Evolutionary conservation across 257 asterid species (phyloP).

Genomic region (Solanum chilense): DNA sequence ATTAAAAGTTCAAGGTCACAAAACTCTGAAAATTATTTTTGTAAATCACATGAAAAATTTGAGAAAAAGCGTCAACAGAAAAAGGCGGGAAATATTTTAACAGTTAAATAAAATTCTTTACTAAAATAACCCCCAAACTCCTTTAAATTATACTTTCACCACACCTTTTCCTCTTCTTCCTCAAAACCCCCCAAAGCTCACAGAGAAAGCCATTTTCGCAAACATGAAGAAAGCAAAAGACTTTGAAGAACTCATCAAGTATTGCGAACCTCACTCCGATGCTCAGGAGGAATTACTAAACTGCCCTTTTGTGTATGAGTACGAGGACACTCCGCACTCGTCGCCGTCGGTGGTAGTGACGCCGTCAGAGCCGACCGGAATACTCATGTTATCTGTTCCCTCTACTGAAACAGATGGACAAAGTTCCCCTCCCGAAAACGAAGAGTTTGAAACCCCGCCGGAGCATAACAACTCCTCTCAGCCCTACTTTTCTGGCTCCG

Average conservation of each 20-base stretch:
- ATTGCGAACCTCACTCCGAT: conserved; percentile 13
- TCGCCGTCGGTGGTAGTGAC: conserved; percentile 1
- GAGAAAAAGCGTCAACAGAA: background rate
- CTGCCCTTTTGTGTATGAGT: conserved; percentile 20
- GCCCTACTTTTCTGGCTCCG: conserved; percentile 5
- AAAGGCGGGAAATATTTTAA: background rate
- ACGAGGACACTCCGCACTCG: conserved; percentile 7
- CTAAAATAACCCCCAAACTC: background rate
- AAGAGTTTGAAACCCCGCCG: conserved; percentile 28
- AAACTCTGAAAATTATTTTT: too few relatives aligned
- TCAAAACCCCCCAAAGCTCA: background rate
- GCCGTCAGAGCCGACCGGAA: conserved; percentile 6
- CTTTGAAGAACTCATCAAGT: background rate
- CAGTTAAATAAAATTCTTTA: background rate
- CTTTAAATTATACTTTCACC: background rate
- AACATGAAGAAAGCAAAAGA: background rate
- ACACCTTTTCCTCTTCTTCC: background rate
- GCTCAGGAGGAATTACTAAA: conserved; percentile 17
- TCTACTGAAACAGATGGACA: conserved; percentile 4
- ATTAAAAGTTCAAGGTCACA: background rate
- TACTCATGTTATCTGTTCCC: conserved; percentile 22
- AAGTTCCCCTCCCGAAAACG: conserved; percentile 4
- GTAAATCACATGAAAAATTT: background rate
- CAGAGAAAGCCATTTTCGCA: background rate
- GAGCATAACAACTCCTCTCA: conserved; percentile 19